A percentile compares a stretch with the other conserved stretches of the same genome.
Evolutionary conservation across 2,329 filamentous ascomycete species (phyloP).

Genomic region (Fonsecaea monophora): DNA sequence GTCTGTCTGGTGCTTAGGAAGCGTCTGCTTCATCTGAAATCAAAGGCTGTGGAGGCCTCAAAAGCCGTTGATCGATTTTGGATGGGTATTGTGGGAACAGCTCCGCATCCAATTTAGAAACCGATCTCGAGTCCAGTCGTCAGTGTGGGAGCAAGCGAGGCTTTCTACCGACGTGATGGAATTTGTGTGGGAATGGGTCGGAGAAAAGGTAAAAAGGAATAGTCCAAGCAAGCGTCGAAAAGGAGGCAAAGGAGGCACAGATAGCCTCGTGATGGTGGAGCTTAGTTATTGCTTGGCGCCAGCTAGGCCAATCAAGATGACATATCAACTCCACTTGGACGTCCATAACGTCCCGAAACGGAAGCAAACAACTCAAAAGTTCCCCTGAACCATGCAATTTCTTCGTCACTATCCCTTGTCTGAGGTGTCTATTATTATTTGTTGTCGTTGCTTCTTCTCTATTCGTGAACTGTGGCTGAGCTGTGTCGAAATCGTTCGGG

Average conservation of each 20-base stretch:
- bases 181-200: background rate
- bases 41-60: slow-evolving; percentile 1
- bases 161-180: background rate
- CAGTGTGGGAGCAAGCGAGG: background rate
- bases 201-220: slow-evolving; percentile 1
- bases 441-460: background rate
- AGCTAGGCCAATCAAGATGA: background rate
- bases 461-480: background rate
- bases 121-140: slow-evolving; percentile 12
- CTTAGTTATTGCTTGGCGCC: background rate
- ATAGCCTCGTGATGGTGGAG: slow-evolving; percentile 5
- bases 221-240: background rate
- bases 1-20: background rate
- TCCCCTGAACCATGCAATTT: slow-evolving; percentile 11
- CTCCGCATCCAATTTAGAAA: background rate
- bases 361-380: background rate
- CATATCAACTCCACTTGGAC: background rate
- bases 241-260: slow-evolving; percentile 13
- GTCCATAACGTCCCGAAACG: background rate
- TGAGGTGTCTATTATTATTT: background rate
- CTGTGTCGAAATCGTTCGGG: background rate
- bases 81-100: background rate
- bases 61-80: background rate
- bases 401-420: background rate
- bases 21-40: background rate